phyloP scores from a whole-genome alignment of 163 green algal genomes.

The Coccomyxa subellipsoidea region DNA sequence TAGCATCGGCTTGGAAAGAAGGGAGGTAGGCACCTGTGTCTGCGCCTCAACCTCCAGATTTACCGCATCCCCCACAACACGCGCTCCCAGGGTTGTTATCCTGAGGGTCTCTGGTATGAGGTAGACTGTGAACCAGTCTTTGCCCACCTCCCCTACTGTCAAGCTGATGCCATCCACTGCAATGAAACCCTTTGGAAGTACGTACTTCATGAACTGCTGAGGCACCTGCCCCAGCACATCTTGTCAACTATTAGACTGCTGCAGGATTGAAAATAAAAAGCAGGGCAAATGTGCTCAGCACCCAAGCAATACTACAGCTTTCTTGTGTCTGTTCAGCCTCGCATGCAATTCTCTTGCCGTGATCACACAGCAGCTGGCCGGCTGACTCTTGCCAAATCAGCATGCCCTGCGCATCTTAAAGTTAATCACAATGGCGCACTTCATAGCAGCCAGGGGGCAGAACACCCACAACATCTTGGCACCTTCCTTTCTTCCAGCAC shows the following conservation, averaged over 20 bases:
- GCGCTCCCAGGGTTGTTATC: constrained; percentile 76
- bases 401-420: no score
- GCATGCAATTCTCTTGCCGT: no score
- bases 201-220: constrained; percentile 88
- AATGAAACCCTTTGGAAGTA: constrained; percentile 97
- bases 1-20: neutral
- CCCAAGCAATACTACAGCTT: no score
- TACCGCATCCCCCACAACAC: constrained; percentile 62
- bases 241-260: no score
- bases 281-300: neutral
- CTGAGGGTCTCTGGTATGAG: constrained; percentile 95
- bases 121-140: constrained; percentile 82
- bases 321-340: no score
- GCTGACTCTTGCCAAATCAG: neutral
- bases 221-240: constrained; percentile 43
- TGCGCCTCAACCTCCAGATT: constrained; percentile 94
- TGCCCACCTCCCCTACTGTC: constrained; percentile 67
- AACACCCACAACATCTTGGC: no score
- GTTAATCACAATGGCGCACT: no score
- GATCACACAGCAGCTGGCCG: no score
- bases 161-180: constrained; percentile 93
- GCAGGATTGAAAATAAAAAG: no score
- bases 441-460: no score
- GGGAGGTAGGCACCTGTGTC: constrained; percentile 53
- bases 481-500: no score